A percentile compares a stretch with the other conserved stretches of the same genome.
Evolutionary conservation across 2,329 filamentous ascomycete species (phyloP).

Genomic region (Akanthomyces lecanii): DNA sequence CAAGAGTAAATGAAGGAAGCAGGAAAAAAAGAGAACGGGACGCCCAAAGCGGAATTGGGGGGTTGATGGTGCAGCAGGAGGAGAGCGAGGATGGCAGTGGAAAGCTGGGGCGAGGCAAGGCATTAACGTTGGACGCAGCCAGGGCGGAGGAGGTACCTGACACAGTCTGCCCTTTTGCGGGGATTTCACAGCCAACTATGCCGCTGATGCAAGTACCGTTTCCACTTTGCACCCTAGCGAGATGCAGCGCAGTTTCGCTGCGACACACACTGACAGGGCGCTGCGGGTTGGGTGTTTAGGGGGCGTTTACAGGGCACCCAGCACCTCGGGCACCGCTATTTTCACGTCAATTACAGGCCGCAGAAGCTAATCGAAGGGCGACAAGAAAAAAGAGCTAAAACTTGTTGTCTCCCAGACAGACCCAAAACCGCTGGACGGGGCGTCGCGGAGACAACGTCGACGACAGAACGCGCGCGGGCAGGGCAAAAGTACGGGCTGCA

Average conservation of each 20-base stretch:
- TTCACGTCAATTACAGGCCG: neutral
- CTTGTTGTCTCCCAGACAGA: neutral
- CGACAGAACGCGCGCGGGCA: neutral
- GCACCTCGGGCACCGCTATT: neutral
- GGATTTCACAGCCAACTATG: neutral
- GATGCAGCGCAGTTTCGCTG: neutral
- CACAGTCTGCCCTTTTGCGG: neutral
- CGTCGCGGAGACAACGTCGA: constrained; percentile 11
- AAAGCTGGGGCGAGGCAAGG: constrained; percentile 3
- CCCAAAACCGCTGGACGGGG: neutral
- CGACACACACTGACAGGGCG: neutral
- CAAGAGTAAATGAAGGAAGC: constrained; percentile 7
- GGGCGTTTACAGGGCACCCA: neutral
- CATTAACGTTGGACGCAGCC: neutral
- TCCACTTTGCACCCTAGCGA: neutral
- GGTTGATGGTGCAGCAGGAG: constrained; percentile 11
- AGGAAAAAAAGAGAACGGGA: constrained; percentile 14
- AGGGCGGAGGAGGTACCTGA: constrained; percentile 10
- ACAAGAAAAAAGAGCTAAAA: neutral
- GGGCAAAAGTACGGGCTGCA: neutral
- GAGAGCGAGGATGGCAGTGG: neutral
- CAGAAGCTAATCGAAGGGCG: neutral
- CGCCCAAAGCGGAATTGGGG: constrained; percentile 15
- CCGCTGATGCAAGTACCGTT: constrained; percentile 1
- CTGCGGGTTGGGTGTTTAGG: constrained; percentile 6